Evolutionary conservation across 2,329 filamentous ascomycete genomes (phyloP).

Genomic region (Calonectria ilicicola): DNA sequence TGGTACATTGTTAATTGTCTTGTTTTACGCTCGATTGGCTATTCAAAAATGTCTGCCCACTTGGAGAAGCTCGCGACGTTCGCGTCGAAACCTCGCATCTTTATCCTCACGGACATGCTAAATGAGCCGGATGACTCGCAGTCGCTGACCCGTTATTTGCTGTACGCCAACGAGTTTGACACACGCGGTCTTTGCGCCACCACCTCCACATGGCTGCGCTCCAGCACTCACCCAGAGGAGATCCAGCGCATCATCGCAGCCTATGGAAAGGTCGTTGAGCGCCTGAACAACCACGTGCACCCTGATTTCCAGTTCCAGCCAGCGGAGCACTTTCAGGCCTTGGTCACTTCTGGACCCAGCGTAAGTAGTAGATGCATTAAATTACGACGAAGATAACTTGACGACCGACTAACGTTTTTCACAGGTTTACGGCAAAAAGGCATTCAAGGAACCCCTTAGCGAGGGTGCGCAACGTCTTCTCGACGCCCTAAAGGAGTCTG

Average conservation of each 20-base stretch:
- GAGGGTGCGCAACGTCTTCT: conserved; percentile 57
- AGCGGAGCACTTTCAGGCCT: conserved; percentile 45
- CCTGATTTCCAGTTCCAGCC: conserved; percentile 53
- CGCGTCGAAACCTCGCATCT: conserved; percentile 47
- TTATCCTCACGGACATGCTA: conserved; percentile 56
- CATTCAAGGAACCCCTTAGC: conserved; percentile 32
- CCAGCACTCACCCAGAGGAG: neutral
- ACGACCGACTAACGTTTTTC: neutral
- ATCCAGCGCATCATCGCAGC: conserved; percentile 44
- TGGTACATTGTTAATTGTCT: neutral
- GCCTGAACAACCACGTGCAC: conserved; percentile 60
- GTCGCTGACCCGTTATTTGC: conserved; percentile 55
- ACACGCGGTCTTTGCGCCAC: conserved; percentile 55
- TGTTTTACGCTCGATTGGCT: neutral
- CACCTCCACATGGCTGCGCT: conserved; percentile 50
- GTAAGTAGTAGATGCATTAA: neutral
- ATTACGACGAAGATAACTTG: neutral
- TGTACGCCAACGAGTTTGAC: conserved; percentile 59
- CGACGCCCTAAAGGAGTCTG: conserved; percentile 28
- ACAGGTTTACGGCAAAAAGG: conserved; percentile 39
- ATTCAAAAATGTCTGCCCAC: neutral
- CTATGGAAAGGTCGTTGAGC: conserved; percentile 55
- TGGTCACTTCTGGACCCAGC: conserved; percentile 49
- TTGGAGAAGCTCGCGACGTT: neutral
- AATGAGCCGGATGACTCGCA: conserved; percentile 59